Conservation (phyloP, 495 filamentous ascomycete species). For the Annulohypoxylon bovei region DNA sequence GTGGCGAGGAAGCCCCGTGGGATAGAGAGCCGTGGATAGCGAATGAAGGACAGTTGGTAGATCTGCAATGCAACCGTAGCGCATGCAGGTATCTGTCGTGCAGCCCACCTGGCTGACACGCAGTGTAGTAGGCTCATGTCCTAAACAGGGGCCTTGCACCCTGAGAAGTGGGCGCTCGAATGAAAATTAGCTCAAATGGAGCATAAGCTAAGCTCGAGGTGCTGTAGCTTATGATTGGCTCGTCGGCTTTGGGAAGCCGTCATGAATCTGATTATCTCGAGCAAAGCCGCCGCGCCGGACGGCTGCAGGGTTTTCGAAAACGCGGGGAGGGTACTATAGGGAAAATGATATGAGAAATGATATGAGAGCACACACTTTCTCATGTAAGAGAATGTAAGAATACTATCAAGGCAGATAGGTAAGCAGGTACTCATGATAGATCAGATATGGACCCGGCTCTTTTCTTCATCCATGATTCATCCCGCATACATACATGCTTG, state of each 20-base stretch:
- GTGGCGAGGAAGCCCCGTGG: conserved; percentile 20
- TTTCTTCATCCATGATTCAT: not conserved
- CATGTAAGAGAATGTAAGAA: too few relatives aligned
- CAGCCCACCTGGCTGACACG: conserved; percentile 26
- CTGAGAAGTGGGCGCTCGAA: conserved; percentile 28
- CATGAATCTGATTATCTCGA: conserved; percentile 6
- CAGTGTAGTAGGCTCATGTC: conserved; percentile 29
- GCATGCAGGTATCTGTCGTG: conserved; percentile 39
- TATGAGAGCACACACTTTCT: not conserved
- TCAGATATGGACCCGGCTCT: not conserved
- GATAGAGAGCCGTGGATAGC: conserved; percentile 27
- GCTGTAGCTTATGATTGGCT: conserved; percentile 13
- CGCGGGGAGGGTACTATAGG: conserved; percentile 15
- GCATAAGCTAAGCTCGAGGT: conserved; percentile 9
- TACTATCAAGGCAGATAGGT: too few relatives aligned
- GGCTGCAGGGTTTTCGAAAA: conserved; percentile 18
- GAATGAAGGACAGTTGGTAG: conserved; percentile 24
- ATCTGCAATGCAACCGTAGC: conserved; percentile 36
- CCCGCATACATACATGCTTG: not conserved
- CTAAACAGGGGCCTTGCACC: conserved; percentile 3
- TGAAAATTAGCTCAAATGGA: conserved; percentile 39
- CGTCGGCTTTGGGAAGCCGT: conserved; percentile 19
- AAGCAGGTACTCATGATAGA: not conserved
- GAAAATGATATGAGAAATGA: conserved; percentile 9
- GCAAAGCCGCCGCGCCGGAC: conserved; percentile 7